Base-by-base conservation (phyloP, 495 filamentous ascomycete genomes). In the Hypoxylon fuscum region DNA sequence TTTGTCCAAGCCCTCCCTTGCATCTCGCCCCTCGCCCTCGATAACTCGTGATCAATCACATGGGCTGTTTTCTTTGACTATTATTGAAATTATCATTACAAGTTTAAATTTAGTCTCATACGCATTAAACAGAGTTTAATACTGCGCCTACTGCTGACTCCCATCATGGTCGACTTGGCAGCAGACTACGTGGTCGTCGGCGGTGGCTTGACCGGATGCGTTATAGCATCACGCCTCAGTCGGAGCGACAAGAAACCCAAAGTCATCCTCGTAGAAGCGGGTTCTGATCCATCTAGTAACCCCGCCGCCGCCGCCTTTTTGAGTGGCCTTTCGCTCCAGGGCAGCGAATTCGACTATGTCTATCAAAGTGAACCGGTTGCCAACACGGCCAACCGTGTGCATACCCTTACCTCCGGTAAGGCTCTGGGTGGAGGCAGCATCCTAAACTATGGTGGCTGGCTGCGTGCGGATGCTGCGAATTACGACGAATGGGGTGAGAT, bases 401-500 rank as follows among this genome's bases (percentile, higher is more conserved):
- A 68, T 40, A 44, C 35, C 21, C 54, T 70, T n/a, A 54, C 32
- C 11, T 64, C 73, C 2, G 76, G 74, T 9, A 77, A 79, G 41
- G 73, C 55, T n/a, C 68, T 81, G 4, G 64, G 67, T 1, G 77
- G 78, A 54, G 63, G 48, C 12, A 72, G 61, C 23, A 59, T 68
- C 1, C 57, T 73, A 41, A 77, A 77, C 58, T 75, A 68, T 32
- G 74, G 68, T 14, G 62, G 44, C 7, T 79, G 75, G 77, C 62
- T 70, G 17, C 70, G 77, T 10, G 77, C 71, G 6, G 68, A 72
- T 55, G 64, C 62, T 11, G 49, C 23, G 2, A 76, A 81, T 45
- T 79, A 78, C 38, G 73, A 79, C 14, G 62, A 62, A 12, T 80
- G 79, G 79, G 77, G 62, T 27, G 43, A 66, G 34, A 8, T 68